Percentiles rank a stretch among this genome's conserved stretches.
phyloP scores from a whole-genome alignment of 176 grass and related monocot species.

The Paspalum vaginatum region DNA sequence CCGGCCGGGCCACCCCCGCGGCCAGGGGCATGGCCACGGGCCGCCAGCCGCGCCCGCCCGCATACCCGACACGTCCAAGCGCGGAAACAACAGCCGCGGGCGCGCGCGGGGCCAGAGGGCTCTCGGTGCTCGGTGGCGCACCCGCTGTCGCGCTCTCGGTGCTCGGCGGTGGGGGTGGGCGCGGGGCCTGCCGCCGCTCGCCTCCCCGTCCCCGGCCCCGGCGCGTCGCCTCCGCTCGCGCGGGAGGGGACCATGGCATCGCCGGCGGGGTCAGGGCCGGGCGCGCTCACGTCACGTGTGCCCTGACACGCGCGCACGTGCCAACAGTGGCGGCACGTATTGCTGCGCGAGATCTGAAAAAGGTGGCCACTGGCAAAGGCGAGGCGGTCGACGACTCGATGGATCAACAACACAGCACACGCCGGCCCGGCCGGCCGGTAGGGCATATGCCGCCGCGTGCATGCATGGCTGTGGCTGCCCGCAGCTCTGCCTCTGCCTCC shows the following conservation, averaged over 20 bases:
- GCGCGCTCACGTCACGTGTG: constrained; percentile 50
- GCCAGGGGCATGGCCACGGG: no score
- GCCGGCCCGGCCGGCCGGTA: not conserved
- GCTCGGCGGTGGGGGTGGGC: not conserved
- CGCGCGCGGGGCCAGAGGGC: not conserved
- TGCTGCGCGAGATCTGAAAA: constrained; percentile 33
- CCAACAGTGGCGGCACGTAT: constrained; percentile 47
- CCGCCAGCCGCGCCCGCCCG: no score
- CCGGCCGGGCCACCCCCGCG: no score
- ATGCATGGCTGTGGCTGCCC: not conserved
- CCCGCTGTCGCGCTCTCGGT: not conserved
- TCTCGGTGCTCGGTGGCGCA: not conserved
- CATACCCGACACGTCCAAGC: not conserved
- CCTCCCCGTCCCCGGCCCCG: not conserved
- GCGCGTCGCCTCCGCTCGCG: constrained; percentile 21
- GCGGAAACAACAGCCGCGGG: not conserved
- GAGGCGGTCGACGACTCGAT: not conserved
- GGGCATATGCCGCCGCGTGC: constrained; percentile 9
- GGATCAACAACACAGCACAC: not conserved
- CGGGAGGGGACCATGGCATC: not conserved
- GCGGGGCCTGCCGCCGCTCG: not conserved
- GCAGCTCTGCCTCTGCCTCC: not conserved
- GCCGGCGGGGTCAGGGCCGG: not conserved
- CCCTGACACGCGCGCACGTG: constrained; percentile 51
- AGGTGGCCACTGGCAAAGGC: not conserved